Percentiles rank a stretch among this genome's conserved stretches.
phyloP scores from a whole-genome alignment of 805 yeast species.

The Blastobotrys attinorum region DNA sequence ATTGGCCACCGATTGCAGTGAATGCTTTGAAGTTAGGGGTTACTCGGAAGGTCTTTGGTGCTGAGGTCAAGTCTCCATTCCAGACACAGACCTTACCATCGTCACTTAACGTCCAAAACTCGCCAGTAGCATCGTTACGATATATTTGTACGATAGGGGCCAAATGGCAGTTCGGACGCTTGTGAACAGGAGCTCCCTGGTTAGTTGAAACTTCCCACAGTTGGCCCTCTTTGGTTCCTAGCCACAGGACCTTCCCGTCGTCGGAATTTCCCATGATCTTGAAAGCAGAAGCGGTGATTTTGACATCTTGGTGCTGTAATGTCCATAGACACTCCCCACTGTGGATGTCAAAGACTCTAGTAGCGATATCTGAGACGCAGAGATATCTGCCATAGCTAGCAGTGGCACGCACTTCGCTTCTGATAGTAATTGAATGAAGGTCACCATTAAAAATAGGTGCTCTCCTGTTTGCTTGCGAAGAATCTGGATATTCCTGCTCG shows the following conservation, averaged over 20 bases:
- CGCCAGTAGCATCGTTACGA: constrained; percentile 12
- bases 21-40: constrained; percentile 23
- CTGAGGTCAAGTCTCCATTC: constrained; percentile 20
- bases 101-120: constrained; percentile 30
- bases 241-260: constrained; percentile 22
- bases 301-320: constrained; percentile 18
- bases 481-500: constrained; percentile 19
- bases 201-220: constrained; percentile 23
- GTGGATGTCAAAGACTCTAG: constrained; percentile 19
- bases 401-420: constrained; percentile 18
- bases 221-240: constrained; percentile 31
- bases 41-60: constrained; percentile 25
- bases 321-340: constrained; percentile 22
- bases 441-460: constrained; percentile 23
- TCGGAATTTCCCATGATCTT: constrained; percentile 12
- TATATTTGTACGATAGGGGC: constrained; percentile 17
- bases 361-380: constrained; percentile 15
- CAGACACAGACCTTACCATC: constrained; percentile 32
- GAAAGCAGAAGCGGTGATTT: constrained; percentile 23
- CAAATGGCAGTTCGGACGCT: constrained; percentile 19
- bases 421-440: constrained; percentile 17
- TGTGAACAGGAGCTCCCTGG: constrained; percentile 14
- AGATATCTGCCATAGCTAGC: constrained; percentile 19
- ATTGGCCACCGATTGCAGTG: constrained; percentile 16
- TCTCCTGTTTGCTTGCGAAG: constrained; percentile 26